phyloP scores from a whole-genome alignment of 768 basidiomycete species.

The Suillus bovinus region DNA sequence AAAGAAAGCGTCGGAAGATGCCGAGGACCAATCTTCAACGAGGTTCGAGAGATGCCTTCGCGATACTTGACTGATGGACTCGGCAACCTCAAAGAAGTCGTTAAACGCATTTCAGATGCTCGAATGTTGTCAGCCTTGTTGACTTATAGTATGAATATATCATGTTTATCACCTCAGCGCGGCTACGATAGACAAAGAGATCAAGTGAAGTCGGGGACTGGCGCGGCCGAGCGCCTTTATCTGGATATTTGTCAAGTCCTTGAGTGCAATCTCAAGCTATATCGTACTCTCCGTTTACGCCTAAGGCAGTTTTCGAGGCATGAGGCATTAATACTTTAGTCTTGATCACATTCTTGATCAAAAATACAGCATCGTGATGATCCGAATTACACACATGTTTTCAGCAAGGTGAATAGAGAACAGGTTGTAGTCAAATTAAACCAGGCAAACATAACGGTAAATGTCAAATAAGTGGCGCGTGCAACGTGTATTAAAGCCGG shows the following conservation, averaged over 20 bases:
- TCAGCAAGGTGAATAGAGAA: background rate
- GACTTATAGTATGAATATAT: too few species aligned
- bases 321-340: background rate
- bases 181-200: too few species aligned
- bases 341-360: background rate
- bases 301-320: background rate
- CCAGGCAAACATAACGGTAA: background rate
- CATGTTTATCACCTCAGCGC: too few species aligned
- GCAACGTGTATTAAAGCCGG: background rate
- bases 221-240: too few species aligned
- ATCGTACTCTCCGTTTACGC: background rate
- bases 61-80: too few species aligned
- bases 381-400: background rate
- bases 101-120: too few species aligned
- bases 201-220: too few species aligned
- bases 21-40: too few species aligned
- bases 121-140: too few species aligned
- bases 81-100: too few species aligned
- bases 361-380: background rate
- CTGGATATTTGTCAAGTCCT: background rate
- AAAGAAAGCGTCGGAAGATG: too few species aligned
- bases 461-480: background rate
- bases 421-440: background rate
- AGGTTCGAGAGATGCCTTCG: too few species aligned
- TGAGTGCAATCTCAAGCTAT: background rate